These are phyloP conservation scores for Fusarium vanettenii DNA, from an alignment of 2,329 filamentous ascomycete species.

Conservation along the genomic window DNA sequence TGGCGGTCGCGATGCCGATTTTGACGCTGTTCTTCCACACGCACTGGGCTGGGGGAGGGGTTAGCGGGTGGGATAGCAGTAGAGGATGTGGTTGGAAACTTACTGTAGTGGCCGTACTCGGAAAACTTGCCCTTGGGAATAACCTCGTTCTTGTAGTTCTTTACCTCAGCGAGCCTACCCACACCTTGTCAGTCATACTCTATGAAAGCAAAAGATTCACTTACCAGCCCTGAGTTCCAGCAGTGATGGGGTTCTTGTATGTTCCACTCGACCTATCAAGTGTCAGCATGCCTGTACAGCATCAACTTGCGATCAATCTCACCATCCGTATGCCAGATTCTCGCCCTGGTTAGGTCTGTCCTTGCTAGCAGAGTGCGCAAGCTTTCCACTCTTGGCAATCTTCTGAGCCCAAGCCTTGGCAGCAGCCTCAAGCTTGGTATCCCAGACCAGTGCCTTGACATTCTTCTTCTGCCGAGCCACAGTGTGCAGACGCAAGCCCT, in stretches of 20 bases:
- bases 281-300: neutral
- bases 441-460: constrained; percentile 26
- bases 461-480: constrained; percentile 29
- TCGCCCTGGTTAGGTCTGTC: constrained; percentile 34
- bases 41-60: constrained; percentile 38
- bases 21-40: constrained; percentile 48
- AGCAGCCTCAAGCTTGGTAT: constrained; percentile 12
- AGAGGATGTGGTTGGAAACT: neutral
- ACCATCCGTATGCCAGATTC: constrained; percentile 36
- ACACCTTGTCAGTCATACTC: neutral
- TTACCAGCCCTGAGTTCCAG: constrained; percentile 32
- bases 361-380: constrained; percentile 18
- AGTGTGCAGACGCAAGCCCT: constrained; percentile 31
- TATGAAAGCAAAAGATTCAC: neutral
- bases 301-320: neutral
- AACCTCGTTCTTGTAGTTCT: constrained; percentile 30
- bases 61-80: accelerated
- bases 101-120: constrained; percentile 46
- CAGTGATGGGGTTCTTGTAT: constrained; percentile 22
- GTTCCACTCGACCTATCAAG: constrained; percentile 11
- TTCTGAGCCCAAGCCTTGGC: constrained; percentile 31
- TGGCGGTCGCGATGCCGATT: constrained; percentile 47
- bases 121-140: constrained; percentile 40
- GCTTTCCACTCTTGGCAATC: constrained; percentile 24
- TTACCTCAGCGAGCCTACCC: constrained; percentile 27